Percentiles rank a stretch among this genome's conserved stretches.
Evolutionary conservation across 257 asterid genomes (phyloP).

Genomic region (Datura wrightii): DNA sequence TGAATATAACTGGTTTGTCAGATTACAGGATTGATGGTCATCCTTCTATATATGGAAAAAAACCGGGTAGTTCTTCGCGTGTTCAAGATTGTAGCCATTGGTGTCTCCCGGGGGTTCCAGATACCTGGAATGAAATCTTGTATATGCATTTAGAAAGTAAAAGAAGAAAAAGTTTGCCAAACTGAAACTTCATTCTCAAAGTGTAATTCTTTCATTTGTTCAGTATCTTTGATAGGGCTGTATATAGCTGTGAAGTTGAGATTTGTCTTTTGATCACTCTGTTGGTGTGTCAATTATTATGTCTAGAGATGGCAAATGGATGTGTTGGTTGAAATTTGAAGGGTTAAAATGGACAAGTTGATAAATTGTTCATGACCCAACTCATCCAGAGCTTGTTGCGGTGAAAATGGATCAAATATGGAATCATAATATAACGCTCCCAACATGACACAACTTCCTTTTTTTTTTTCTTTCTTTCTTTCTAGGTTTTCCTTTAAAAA

Average conservation of each 20-base stretch:
- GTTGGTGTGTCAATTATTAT: not conserved
- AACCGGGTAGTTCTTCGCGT: constrained; percentile 41
- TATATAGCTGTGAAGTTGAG: constrained; percentile 24
- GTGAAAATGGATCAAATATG: not conserved
- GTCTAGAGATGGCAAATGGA: not conserved
- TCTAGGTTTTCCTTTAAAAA: too few relatives aligned
- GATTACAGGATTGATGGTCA: constrained; percentile 87
- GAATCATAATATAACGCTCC: too few relatives aligned
- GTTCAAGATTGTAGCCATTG: constrained; percentile 98
- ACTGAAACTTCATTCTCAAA: constrained; percentile 8
- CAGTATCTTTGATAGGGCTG: not conserved
- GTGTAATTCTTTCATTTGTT: constrained; percentile 29
- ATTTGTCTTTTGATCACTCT: not conserved
- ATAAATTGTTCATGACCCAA: not conserved
- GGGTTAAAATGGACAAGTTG: not conserved
- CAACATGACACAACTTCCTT: too few relatives aligned
- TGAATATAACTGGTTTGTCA: constrained; percentile 74
- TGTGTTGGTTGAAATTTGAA: not conserved
- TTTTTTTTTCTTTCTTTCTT: too few relatives aligned
- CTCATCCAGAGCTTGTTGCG: not conserved
- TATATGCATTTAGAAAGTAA: constrained; percentile 38
- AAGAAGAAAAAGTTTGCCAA: not conserved
- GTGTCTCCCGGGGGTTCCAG: constrained; percentile 99
- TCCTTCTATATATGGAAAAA: constrained; percentile 79
- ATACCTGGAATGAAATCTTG: constrained; percentile 83